Evolutionary conservation across 768 basidiomycete genomes (phyloP).

Genomic region (Boletales sp.): DNA sequence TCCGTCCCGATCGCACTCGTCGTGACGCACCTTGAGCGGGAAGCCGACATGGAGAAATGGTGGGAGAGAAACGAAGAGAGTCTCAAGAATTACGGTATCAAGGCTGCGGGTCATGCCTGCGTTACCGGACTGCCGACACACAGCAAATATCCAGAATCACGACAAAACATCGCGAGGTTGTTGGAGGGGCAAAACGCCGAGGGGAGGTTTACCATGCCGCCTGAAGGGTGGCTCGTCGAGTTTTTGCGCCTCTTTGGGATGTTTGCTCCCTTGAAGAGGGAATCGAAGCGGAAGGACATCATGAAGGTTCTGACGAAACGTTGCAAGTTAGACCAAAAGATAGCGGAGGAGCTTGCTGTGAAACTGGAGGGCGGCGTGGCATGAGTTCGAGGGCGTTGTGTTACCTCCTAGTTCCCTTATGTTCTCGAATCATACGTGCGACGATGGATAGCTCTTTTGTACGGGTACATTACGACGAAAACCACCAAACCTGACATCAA

Average conservation of each 20-base stretch:
- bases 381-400: not conserved
- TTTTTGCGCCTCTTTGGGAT: slow-evolving; percentile 24
- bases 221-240: slow-evolving; percentile 22
- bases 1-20: no score
- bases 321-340: slow-evolving; percentile 19
- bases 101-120: slow-evolving; percentile 31
- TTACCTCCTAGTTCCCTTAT: not conserved
- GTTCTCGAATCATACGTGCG: slow-evolving; percentile 4
- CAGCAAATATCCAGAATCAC: slow-evolving; percentile 26
- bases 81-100: slow-evolving; percentile 25
- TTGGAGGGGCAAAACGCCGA: slow-evolving; percentile 10
- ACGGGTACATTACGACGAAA: not conserved
- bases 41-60: slow-evolving; percentile 33
- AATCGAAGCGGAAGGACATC: slow-evolving; percentile 21
- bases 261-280: slow-evolving; percentile 21
- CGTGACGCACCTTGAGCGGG: slow-evolving; percentile 23
- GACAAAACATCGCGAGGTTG: slow-evolving; percentile 11
- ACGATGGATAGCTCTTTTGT: slow-evolving; percentile 2
- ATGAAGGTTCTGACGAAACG: slow-evolving; percentile 27
- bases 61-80: slow-evolving; percentile 27
- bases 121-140: slow-evolving; percentile 31
- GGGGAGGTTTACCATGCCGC: slow-evolving; percentile 25
- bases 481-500: no score
- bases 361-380: slow-evolving; percentile 7
- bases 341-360: slow-evolving; percentile 20